Evolutionary conservation across 169 alveolate genomes (phyloP).

Genomic region (Toxoplasma gondii): DNA sequence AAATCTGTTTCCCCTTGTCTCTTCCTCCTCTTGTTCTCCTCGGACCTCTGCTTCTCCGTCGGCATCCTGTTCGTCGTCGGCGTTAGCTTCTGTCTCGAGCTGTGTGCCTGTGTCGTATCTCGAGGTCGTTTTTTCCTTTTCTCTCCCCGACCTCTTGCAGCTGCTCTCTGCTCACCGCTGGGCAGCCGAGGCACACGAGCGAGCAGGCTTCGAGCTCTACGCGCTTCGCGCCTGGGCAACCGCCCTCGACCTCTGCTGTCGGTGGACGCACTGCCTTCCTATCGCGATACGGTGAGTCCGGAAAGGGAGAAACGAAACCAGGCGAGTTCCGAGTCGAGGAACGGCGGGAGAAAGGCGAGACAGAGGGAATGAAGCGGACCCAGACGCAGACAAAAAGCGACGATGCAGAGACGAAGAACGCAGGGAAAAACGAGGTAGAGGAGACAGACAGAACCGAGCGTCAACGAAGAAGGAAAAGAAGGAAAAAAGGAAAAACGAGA

Average conservation of each 20-base stretch:
- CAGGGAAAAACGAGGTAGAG: too few species aligned
- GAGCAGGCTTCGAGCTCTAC: constrained; percentile 5
- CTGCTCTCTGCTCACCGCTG: neutral
- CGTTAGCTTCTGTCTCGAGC: neutral
- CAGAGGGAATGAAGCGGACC: too few species aligned
- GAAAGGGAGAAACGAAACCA: neutral
- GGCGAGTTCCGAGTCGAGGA: too few species aligned
- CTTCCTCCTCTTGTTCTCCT: neutral
- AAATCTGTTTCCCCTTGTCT: too few species aligned
- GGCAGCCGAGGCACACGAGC: neutral
- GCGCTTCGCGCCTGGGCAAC: neutral
- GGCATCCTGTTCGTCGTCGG: neutral
- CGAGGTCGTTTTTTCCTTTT: neutral
- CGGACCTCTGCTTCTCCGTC: neutral
- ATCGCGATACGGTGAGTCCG: neutral
- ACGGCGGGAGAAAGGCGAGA: too few species aligned
- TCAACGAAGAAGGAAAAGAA: too few species aligned
- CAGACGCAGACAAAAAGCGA: too few species aligned
- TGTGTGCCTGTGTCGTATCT: neutral
- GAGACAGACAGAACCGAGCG: too few species aligned
- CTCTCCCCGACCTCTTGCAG: neutral
- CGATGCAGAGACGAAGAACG: too few species aligned
- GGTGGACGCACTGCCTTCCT: neutral
- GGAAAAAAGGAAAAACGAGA: too few species aligned
- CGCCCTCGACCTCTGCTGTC: constrained; percentile 20